Evolutionary conservation across 495 filamentous ascomycete species (phyloP).

Genomic region (Hypoxylon fragiforme): DNA sequence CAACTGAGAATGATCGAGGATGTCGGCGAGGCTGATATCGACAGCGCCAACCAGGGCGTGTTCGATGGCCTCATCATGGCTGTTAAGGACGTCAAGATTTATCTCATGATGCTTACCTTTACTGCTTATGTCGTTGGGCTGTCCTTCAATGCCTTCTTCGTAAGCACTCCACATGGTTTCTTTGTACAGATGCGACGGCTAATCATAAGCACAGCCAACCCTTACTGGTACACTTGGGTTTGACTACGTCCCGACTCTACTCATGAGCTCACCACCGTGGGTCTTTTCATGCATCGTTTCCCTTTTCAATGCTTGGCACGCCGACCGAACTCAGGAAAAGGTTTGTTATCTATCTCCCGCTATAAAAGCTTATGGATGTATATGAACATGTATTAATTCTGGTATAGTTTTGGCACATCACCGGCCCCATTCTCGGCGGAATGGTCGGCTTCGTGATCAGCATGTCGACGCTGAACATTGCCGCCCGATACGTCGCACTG

Average conservation of each 20-base stretch:
- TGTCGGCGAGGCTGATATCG: slow-evolving; percentile 71
- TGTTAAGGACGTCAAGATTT: slow-evolving; percentile 70
- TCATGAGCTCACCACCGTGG: slow-evolving; percentile 76
- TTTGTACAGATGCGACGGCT: slow-evolving; percentile 57
- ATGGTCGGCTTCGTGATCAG: slow-evolving; percentile 73
- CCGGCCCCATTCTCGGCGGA: slow-evolving; percentile 66
- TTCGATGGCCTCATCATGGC: slow-evolving; percentile 71
- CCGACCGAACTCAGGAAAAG: slow-evolving; percentile 70
- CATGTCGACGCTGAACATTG: slow-evolving; percentile 65
- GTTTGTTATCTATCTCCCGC: slow-evolving; percentile 20
- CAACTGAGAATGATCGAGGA: slow-evolving; percentile 72
- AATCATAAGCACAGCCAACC: slow-evolving; percentile 72
- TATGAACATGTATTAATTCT: no score
- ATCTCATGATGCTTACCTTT: slow-evolving; percentile 48
- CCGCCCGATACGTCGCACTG: slow-evolving; percentile 73
- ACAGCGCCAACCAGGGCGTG: slow-evolving; percentile 60
- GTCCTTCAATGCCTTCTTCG: slow-evolving; percentile 55
- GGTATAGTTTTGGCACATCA: slow-evolving; percentile 71
- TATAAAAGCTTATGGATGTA: no score
- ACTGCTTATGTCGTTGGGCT: slow-evolving; percentile 45
- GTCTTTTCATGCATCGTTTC: slow-evolving; percentile 68
- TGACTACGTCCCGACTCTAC: slow-evolving; percentile 66
- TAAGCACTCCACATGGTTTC: slow-evolving; percentile 56
- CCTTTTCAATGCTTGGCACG: slow-evolving; percentile 73
- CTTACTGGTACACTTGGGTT: slow-evolving; percentile 75